Base-by-base conservation (phyloP, 305 asterid species). In the Fraxinus nigra region DNA sequence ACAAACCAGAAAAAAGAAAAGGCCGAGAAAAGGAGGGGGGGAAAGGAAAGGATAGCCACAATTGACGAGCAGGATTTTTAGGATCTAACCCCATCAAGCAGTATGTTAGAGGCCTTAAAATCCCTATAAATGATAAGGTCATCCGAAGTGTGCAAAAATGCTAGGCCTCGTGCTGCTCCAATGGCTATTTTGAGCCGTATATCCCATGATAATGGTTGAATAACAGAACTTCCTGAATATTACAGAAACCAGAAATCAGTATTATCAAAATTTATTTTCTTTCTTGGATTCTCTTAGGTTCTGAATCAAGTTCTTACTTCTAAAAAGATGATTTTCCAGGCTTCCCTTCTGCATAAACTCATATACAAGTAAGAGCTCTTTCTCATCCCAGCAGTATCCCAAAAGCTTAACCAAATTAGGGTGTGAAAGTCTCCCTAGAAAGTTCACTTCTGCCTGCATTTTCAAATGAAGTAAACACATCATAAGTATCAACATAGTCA, bases 51-150 rank as follows among this genome's bases (percentile, higher is more conserved):
- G 24, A 28, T 73, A 46, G 5, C 74, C 61, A 37, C 4, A 33
- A 14, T 3, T 24, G n/a, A 63, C 76, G 81, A 54, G n/a, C 72
- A 73, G 26, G 28, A 81, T 34, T 73, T 67, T 43, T 56, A 76
- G 51, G 81, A 74, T 72, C 85, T 79, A 89, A 95, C 97, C 94
- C 88, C 95, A 69, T 95, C 98, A 59, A 95, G 96, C 70, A 95
- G 93, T 86, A 96, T 94, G 85, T 94, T 96, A 74, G 99, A 94
- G 63, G 98, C 92, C 91, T 94, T 96, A 37, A 96, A 93, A 90
- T 96, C 99, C 82, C 98, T 85, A 81, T 94, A 95, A 74, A 94
- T 95, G 81, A 95, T 87, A 87, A 89, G 84, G 87, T 81, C 87
- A 14, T 93, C 98, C 51, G 93, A 92, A 82, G 87, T 51, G 83